Evolutionary conservation across 306 rosid species (phyloP), one percentile per base, ranked within the genome.

Genomic region (Quercus suber): DNA sequence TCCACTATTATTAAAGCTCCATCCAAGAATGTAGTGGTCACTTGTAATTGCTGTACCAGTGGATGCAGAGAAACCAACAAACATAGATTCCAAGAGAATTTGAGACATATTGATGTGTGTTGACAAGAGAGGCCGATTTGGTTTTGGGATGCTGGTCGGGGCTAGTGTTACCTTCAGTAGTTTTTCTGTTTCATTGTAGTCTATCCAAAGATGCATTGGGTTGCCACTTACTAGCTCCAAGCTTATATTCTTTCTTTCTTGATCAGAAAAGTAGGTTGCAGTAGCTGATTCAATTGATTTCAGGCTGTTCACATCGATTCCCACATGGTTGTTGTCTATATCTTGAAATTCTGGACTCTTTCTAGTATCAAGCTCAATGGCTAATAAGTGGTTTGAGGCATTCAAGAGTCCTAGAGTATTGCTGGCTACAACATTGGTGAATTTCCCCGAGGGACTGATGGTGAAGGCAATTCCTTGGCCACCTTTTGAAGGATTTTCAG

Each of bases 41-140:
- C 81, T 71, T 0, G 51, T 8, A 15, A 77, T n/a, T n/a, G n/a
- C 0, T 3, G 78, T 7, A 30, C 86, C 86, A 4, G 81, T 75
- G 56, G 88, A 65, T 2, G 88, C 71, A 6, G 86, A 85, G 63
- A 81, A 85, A 17, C 88, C 88, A 13, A 82, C 81, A 53, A 27
- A 75, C 86, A 85, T 81, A 17, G 4, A 43, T n/a, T 83, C 17
- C 25, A 65, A 78, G 71, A 37, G 1, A 49, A 0, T 0, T 2
- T 49, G 4, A 0, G 53, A 49, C 53, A 49, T 0, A 12, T 49
- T 0, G 0, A 18, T 3, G 15, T 2, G 11, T 28, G 49, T 73
- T 25, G 80, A 81, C 45, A 84, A 25, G 18, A 81, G 78, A 21
- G 88, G 78, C 33, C 2, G 17, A 3, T n/a, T 35, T 4, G 88